Conservation (phyloP, 2,329 filamentous ascomycete species). For the Calonectria fujianensis region DNA sequence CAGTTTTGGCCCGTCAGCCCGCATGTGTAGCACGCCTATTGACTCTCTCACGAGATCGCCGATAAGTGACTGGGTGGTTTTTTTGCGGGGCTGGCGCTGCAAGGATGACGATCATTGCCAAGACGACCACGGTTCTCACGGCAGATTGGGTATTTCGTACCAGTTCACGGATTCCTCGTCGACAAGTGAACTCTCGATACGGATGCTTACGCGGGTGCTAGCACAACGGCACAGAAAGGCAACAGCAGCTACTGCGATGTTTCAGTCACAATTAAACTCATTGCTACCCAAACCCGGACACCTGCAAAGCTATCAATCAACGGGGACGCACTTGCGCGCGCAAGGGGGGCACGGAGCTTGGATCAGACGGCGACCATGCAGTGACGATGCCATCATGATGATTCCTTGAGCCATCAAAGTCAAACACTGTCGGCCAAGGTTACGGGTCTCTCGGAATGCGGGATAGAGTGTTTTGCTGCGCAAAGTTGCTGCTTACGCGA, state of each 20-base stretch:
- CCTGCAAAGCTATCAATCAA: conserved; percentile 8
- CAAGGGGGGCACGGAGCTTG: conserved; percentile 12
- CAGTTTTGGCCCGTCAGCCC: background rate
- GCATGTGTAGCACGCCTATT: conserved; percentile 17
- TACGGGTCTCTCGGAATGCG: conserved; percentile 18
- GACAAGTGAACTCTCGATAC: background rate
- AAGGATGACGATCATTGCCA: conserved; percentile 20
- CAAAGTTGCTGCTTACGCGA: background rate
- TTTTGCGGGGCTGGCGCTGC: conserved; percentile 15
- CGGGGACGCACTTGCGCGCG: background rate
- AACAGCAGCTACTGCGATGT: background rate
- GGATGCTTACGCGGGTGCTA: background rate
- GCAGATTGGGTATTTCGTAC: background rate
- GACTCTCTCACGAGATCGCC: background rate
- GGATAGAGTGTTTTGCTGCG: conserved; percentile 4
- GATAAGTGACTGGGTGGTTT: background rate
- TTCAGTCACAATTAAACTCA: conserved; percentile 19
- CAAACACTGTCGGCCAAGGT: conserved; percentile 23
- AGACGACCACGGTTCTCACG: background rate
- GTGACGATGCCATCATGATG: conserved; percentile 5
- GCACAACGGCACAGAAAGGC: background rate
- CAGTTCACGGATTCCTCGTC: background rate
- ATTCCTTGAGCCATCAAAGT: conserved; percentile 12
- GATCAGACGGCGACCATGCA: background rate
- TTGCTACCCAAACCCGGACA: conserved; percentile 17